phyloP scores from a whole-genome alignment of 805 yeast genomes.

The Candida montana region DNA sequence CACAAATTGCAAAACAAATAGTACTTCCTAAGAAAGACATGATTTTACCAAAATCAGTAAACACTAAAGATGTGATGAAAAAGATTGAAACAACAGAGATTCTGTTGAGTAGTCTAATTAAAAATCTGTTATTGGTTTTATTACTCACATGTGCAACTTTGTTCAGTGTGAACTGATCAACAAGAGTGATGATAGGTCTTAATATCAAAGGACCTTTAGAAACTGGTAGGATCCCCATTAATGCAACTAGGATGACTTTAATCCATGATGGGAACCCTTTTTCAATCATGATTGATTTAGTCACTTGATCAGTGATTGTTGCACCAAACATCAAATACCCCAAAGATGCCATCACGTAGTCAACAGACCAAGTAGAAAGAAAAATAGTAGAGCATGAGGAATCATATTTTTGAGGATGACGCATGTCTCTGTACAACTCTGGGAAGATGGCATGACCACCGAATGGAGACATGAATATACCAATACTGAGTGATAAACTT shows the following conservation, averaged over 20 bases:
- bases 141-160: neutral
- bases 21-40: constrained; percentile 72
- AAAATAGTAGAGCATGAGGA: constrained; percentile 51
- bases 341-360: constrained; percentile 53
- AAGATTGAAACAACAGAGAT: constrained; percentile 28
- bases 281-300: constrained; percentile 64
- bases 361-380: constrained; percentile 51
- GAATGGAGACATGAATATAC: constrained; percentile 71
- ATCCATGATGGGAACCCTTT: constrained; percentile 63
- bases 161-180: constrained; percentile 36
- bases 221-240: constrained; percentile 69
- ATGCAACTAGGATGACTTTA: constrained; percentile 34
- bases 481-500: constrained; percentile 46
- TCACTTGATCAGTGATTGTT: constrained; percentile 62
- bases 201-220: constrained; percentile 72
- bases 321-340: constrained; percentile 82
- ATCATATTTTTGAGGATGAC: constrained; percentile 59
- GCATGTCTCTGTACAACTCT: constrained; percentile 68
- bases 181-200: constrained; percentile 63
- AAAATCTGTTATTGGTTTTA: neutral
- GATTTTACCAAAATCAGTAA: constrained; percentile 69
- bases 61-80: constrained; percentile 46
- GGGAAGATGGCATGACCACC: constrained; percentile 86
- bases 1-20: constrained; percentile 67
- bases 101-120: constrained; percentile 15